A percentile compares a stretch with the other conserved stretches of the same genome.
Evolutionary conservation across 2,329 filamentous ascomycete species (phyloP).

Genomic region (Cytospora piceae): DNA sequence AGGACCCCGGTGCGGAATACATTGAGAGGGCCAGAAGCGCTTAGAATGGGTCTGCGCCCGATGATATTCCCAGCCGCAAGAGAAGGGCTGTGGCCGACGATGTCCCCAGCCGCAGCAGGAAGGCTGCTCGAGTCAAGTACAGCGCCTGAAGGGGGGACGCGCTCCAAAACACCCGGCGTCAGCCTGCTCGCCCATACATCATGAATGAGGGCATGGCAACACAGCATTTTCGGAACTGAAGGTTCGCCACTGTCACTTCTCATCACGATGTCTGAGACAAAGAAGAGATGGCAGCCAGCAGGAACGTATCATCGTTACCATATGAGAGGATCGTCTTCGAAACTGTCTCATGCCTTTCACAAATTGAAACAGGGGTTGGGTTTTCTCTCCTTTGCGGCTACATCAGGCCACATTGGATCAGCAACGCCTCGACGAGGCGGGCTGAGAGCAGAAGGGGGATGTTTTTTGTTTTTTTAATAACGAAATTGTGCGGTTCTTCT

Average conservation of each 20-base stretch:
- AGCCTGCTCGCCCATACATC: neutral
- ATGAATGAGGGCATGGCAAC: neutral
- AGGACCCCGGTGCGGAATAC: conserved; percentile 72
- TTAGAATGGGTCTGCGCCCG: conserved; percentile 12
- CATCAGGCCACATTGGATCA: neutral
- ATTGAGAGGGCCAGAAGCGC: conserved; percentile 61
- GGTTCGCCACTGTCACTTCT: neutral
- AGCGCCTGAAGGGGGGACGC: neutral
- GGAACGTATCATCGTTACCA: neutral
- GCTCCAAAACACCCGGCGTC: neutral
- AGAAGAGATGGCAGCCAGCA: neutral
- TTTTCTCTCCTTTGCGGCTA: neutral
- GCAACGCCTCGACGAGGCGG: neutral
- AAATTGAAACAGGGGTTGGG: neutral
- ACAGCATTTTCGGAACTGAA: neutral
- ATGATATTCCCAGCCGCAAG: neutral
- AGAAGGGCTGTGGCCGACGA: neutral
- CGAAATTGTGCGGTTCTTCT: neutral
- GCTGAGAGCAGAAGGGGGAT: neutral
- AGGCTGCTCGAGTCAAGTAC: neutral
- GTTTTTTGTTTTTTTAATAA: neutral
- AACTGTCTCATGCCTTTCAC: neutral
- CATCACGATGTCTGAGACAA: neutral
- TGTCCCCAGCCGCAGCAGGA: neutral
- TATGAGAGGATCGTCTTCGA: neutral